Evolutionary conservation across 371 early-diverging fungal genomes (phyloP).

Genomic region (Apophysomyces variabilis): DNA sequence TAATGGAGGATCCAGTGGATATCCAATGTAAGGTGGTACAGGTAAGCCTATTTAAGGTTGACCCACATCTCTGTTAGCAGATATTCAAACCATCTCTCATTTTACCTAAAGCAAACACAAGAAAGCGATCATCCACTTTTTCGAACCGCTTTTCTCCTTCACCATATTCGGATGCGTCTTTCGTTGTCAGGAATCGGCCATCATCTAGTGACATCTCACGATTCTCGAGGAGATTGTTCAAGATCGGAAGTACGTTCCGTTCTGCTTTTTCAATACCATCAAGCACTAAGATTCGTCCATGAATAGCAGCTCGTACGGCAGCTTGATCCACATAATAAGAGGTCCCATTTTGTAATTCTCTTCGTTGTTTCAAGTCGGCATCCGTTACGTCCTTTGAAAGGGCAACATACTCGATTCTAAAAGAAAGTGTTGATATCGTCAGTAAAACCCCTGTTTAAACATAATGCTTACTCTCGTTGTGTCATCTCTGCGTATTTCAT

Average conservation of each 20-base stretch:
- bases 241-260: slow-evolving; percentile 84
- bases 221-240: slow-evolving; percentile 88
- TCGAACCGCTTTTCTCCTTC: slow-evolving; percentile 64
- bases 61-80: not conserved
- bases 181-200: slow-evolving; percentile 78
- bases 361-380: slow-evolving; percentile 83
- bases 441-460: not conserved
- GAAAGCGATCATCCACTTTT: slow-evolving; percentile 72
- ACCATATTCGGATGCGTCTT: slow-evolving; percentile 42
- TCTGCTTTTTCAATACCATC: slow-evolving; percentile 90
- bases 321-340: slow-evolving; percentile 81
- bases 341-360: slow-evolving; percentile 76
- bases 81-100: not conserved
- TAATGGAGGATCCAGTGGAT: slow-evolving; percentile 85
- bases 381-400: slow-evolving; percentile 82
- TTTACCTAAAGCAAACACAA: slow-evolving; percentile 77
- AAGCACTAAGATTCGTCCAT: slow-evolving; percentile 79
- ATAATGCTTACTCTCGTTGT: slow-evolving; percentile 47
- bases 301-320: slow-evolving; percentile 80
- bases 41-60: slow-evolving; percentile 57
- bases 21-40: slow-evolving; percentile 79
- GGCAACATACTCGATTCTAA: slow-evolving; percentile 76
- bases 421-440: not conserved
- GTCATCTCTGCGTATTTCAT: slow-evolving; percentile 79
- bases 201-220: slow-evolving; percentile 89